These are phyloP conservation scores for Phaeosphaeriaceae sp. DNA, from an alignment of 2,329 filamentous ascomycete species.

Conservation along the genomic window DNA sequence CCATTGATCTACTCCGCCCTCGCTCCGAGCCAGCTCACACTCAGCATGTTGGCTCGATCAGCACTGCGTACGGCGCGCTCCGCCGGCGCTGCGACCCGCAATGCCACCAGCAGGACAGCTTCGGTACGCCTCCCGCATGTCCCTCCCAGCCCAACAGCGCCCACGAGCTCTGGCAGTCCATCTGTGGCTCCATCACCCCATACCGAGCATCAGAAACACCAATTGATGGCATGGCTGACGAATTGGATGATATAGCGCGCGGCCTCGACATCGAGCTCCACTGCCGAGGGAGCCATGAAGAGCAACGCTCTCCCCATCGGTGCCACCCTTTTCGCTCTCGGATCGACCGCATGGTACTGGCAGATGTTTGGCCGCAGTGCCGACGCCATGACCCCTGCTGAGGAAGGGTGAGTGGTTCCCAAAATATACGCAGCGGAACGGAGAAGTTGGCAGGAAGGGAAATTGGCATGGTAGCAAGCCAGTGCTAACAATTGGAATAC, in stretches of 20 bases:
- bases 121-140: conserved; percentile 52
- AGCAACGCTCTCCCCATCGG: conserved; percentile 86
- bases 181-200: conserved; percentile 20
- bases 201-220: conserved; percentile 21
- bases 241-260: conserved; percentile 56
- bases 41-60: conserved; percentile 92
- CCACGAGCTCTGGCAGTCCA: conserved; percentile 32
- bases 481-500: conserved; percentile 33
- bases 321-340: conserved; percentile 85
- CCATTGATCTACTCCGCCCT: conserved; percentile 45
- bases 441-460: conserved; percentile 20
- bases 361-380: conserved; percentile 91
- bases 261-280: conserved; percentile 72
- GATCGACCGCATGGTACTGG: conserved; percentile 96
- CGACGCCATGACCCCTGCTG: conserved; percentile 87
- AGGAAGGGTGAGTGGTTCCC: conserved; percentile 87
- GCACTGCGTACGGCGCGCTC: conserved; percentile 87
- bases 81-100: conserved; percentile 81
- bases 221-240: conserved; percentile 42
- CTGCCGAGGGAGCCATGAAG: conserved; percentile 73
- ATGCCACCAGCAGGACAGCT: conserved; percentile 54
- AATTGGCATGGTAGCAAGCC: conserved; percentile 22
- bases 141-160: conserved; percentile 32
- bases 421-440: conserved; percentile 11
- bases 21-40: conserved; percentile 48